Conservation (phyloP, 306 rosid genomes). For the Begonia loranthoides region DNA sequence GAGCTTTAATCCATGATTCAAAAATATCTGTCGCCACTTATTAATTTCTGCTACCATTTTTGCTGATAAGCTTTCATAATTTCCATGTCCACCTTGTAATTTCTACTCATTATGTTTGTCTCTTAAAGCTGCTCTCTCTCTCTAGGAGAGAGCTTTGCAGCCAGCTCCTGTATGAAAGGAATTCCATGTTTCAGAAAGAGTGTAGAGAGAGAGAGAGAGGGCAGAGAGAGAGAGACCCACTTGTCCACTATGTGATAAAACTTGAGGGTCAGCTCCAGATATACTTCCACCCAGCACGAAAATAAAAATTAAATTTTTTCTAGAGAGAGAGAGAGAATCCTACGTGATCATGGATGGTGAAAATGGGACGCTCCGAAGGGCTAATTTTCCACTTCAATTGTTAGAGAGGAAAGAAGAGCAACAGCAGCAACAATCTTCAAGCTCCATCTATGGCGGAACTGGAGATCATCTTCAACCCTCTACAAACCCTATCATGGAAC, state of each 20-base stretch:
- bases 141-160: slow-evolving; percentile 33
- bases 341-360: slow-evolving; percentile 73
- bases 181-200: slow-evolving; percentile 51
- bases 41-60: no score
- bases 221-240: slow-evolving; percentile 49
- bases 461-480: neutral
- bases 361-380: slow-evolving; percentile 58
- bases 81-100: slow-evolving; percentile 8
- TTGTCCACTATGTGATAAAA: slow-evolving; percentile 32
- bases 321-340: slow-evolving; percentile 7
- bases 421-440: slow-evolving; percentile 20
- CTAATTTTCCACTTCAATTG: slow-evolving; percentile 84
- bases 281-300: slow-evolving; percentile 13
- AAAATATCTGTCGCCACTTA: no score
- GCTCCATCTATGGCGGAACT: slow-evolving; percentile 16
- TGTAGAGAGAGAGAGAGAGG: slow-evolving; percentile 24
- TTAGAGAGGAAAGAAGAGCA: slow-evolving; percentile 44
- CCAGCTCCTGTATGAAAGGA: slow-evolving; percentile 65
- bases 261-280: slow-evolving; percentile 45
- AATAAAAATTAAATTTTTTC: slow-evolving; percentile 2
- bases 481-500: neutral
- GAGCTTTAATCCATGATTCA: no score
- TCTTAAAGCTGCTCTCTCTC: slow-evolving; percentile 61
- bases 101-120: slow-evolving; percentile 84
- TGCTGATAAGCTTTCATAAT: neutral